These are phyloP conservation scores for Thelonectria blattea DNA, from an alignment of 2,329 filamentous ascomycete genomes.

Conservation along the genomic window DNA sequence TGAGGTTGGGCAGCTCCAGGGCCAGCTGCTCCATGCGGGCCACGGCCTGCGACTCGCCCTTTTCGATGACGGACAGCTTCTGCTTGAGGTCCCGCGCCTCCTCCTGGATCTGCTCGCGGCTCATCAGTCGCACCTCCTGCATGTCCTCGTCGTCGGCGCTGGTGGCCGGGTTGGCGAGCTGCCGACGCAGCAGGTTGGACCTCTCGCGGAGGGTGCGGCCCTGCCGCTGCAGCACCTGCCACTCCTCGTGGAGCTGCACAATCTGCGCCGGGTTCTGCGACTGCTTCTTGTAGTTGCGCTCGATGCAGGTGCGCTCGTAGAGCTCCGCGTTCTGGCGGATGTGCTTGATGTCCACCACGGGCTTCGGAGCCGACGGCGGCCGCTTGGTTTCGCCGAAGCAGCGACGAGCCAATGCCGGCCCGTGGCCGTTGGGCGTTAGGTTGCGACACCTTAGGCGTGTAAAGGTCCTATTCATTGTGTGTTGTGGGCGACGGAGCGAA, in stretches of 20 bases:
- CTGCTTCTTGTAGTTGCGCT: constrained; percentile 77
- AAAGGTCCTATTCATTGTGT: constrained; percentile 42
- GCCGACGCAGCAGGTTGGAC: constrained; percentile 65
- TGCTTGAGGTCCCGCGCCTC: constrained; percentile 71
- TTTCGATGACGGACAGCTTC: constrained; percentile 64
- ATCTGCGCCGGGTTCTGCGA: constrained; percentile 63
- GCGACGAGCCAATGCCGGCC: constrained; percentile 24
- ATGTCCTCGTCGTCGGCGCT: constrained; percentile 51
- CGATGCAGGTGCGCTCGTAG: constrained; percentile 81
- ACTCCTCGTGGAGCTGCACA: constrained; percentile 59
- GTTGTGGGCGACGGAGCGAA: constrained; percentile 30
- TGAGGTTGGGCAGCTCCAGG: constrained; percentile 84
- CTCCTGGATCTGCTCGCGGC: constrained; percentile 61
- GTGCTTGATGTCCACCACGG: constrained; percentile 82
- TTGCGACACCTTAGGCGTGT: constrained; percentile 37
- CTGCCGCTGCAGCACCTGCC: constrained; percentile 65
- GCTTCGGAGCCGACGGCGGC: constrained; percentile 77
- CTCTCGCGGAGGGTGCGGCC: constrained; percentile 68
- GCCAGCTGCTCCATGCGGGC: constrained; percentile 77
- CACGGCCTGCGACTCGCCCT: constrained; percentile 63
- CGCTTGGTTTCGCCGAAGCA: constrained; percentile 47
- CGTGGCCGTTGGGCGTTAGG: constrained; percentile 23
- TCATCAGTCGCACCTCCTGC: constrained; percentile 43
- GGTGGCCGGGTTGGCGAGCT: constrained; percentile 60
- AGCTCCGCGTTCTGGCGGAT: constrained; percentile 85